Conservation (phyloP, 2,329 filamentous ascomycete species). For the Neonectria punicea region DNA sequence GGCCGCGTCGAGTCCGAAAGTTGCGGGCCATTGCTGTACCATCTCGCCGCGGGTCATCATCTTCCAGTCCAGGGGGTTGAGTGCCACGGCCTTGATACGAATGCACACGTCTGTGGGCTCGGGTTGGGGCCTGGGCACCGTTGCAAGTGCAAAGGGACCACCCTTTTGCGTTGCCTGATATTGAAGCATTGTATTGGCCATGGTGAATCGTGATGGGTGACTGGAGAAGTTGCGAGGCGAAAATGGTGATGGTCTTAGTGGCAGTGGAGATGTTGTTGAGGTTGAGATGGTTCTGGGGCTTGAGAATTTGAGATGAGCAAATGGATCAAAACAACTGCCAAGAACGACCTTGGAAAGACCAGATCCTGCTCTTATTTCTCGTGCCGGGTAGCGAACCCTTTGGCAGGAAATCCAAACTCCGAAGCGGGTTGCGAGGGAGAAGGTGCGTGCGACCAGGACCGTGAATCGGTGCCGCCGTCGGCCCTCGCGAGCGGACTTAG, state of each 20-base stretch:
- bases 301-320: neutral
- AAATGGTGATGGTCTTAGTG: too few relatives aligned
- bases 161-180: constrained; percentile 31
- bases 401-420: neutral
- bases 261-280: neutral
- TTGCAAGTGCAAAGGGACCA: constrained; percentile 31
- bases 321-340: neutral
- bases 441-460: constrained; percentile 4
- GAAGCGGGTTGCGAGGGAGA: neutral
- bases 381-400: neutral
- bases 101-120: constrained; percentile 31
- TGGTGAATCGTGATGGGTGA: neutral
- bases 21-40: constrained; percentile 31
- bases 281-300: neutral
- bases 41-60: constrained; percentile 33
- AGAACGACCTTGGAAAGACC: neutral
- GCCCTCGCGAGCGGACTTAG: constrained; percentile 20
- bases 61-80: constrained; percentile 39
- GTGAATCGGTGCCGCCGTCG: neutral
- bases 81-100: constrained; percentile 34
- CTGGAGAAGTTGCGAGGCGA: neutral
- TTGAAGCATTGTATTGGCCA: constrained; percentile 27
- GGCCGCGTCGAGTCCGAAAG: constrained; percentile 34
- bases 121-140: constrained; percentile 24
- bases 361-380: constrained; percentile 6